Evolutionary conservation across 2,329 filamentous ascomycete species (phyloP).

Genomic region (Phyllosticta paracitricarpa): DNA sequence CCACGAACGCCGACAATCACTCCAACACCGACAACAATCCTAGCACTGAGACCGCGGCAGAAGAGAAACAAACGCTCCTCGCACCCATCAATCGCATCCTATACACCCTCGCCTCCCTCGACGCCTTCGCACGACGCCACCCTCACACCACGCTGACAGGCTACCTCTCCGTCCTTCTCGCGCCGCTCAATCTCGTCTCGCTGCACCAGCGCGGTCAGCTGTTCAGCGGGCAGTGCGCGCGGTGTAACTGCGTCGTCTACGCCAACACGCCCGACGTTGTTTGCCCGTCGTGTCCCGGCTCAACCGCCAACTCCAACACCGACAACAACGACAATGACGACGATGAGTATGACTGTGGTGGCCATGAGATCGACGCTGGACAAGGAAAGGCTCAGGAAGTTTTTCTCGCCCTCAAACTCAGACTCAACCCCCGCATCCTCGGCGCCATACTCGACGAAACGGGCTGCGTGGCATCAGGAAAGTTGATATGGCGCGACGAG

Average conservation of each 20-base stretch:
- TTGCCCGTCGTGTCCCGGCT: not conserved
- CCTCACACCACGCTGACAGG: constrained; percentile 30
- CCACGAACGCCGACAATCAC: not conserved
- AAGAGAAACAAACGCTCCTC: not conserved
- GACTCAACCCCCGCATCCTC: constrained; percentile 35
- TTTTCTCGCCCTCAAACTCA: constrained; percentile 13
- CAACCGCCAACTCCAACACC: constrained; percentile 12
- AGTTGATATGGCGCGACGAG: constrained; percentile 42
- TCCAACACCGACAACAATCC: not conserved
- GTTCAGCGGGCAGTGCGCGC: constrained; percentile 35
- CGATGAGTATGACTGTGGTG: too few species aligned
- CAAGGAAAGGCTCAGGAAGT: too few species aligned
- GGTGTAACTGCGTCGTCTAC: constrained; percentile 45
- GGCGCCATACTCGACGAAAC: constrained; percentile 45
- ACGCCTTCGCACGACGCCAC: constrained; percentile 24
- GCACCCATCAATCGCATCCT: constrained; percentile 22
- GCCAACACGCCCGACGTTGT: constrained; percentile 31
- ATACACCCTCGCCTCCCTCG: constrained; percentile 36
- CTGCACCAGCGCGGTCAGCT: constrained; percentile 35
- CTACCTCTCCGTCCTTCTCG: constrained; percentile 36
- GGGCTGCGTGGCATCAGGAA: constrained; percentile 40
- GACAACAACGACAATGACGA: not conserved
- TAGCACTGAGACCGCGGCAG: constrained; percentile 15
- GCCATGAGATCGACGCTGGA: too few species aligned
- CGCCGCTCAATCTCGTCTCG: constrained; percentile 31